phyloP scores from a whole-genome alignment of 139 green algal genomes.

The Yamagishiella unicocca region DNA sequence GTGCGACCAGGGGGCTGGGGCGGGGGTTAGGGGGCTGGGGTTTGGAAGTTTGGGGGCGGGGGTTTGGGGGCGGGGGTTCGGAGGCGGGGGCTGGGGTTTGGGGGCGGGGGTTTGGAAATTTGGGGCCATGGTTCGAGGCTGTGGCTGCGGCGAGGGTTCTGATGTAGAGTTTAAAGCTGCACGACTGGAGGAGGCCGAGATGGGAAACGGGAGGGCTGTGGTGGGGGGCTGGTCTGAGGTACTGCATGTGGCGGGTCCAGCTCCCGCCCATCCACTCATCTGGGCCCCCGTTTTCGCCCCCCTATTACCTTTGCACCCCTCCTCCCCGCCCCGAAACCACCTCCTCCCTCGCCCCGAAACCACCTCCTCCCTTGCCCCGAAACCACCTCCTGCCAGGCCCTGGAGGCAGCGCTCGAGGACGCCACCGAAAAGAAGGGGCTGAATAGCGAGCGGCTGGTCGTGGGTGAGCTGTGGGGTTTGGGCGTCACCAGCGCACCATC shows the following conservation, averaged over 20 bases:
- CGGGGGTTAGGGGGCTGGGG: neutral
- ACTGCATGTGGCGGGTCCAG: too few relatives aligned
- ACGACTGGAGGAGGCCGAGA: neutral
- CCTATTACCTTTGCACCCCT: neutral
- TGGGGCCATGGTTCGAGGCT: neutral
- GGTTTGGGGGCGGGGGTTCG: neutral
- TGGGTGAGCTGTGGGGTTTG: neutral
- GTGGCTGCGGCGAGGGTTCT: neutral
- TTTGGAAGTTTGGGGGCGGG: neutral
- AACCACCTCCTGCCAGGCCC: too few relatives aligned
- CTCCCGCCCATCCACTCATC: neutral
- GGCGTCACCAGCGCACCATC: too few relatives aligned
- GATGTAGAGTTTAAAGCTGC: neutral
- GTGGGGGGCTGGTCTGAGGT: neutral
- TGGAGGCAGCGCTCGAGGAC: slow-evolving; percentile 32
- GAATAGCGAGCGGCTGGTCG: slow-evolving; percentile 7
- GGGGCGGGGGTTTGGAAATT: neutral
- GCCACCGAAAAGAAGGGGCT: neutral
- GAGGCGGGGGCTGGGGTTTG: neutral
- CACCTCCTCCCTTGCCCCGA: neutral
- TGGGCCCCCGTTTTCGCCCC: neutral
- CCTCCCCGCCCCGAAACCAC: too few relatives aligned
- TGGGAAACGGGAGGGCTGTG: neutral
- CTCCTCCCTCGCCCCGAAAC: neutral
- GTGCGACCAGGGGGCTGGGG: neutral